Percentiles rank a stretch among this genome's conserved stretches.
These are phyloP conservation scores for Aspergillus texensis DNA, from an alignment of 2,329 filamentous ascomycete species.

Conservation along the genomic window DNA sequence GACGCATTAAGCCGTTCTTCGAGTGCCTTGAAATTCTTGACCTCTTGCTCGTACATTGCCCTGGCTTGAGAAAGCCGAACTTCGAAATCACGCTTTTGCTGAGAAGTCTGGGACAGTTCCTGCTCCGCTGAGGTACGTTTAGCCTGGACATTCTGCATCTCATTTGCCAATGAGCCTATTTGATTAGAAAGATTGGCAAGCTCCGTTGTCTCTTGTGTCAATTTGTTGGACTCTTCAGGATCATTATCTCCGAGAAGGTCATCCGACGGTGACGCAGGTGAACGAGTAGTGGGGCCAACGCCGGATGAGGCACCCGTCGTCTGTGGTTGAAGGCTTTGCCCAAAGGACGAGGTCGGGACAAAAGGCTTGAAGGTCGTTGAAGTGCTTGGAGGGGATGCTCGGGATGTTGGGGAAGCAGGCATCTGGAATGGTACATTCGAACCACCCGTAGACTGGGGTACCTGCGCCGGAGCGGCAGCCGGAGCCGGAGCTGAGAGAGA, in stretches of 20 bases:
- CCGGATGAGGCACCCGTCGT: slow-evolving; percentile 66
- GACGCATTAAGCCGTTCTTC: slow-evolving; percentile 80
- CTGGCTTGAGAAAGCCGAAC: slow-evolving; percentile 83
- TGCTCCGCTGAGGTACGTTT: slow-evolving; percentile 79
- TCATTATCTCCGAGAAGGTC: slow-evolving; percentile 92
- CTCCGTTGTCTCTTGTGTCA: slow-evolving; percentile 87
- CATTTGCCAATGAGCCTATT: slow-evolving; percentile 83
- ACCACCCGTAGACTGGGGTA: slow-evolving; percentile 71
- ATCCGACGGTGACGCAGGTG: slow-evolving; percentile 64
- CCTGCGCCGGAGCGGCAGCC: slow-evolving; percentile 61
- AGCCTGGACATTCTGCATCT: slow-evolving; percentile 89
- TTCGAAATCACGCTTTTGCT: slow-evolving; percentile 93
- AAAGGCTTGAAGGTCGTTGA: slow-evolving; percentile 80
- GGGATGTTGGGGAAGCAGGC: slow-evolving; percentile 51
- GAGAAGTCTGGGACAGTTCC: slow-evolving; percentile 76
- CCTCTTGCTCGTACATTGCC: slow-evolving; percentile 89
- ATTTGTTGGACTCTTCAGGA: slow-evolving; percentile 81
- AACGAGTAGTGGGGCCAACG: slow-evolving; percentile 33
- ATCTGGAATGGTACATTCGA: slow-evolving; percentile 62
- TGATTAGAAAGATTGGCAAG: slow-evolving; percentile 96
- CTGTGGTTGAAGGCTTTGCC: slow-evolving; percentile 76
- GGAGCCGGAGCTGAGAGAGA: slow-evolving; percentile 59
- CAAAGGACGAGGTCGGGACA: slow-evolving; percentile 88
- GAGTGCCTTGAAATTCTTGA: slow-evolving; percentile 78
- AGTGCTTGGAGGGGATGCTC: slow-evolving; percentile 39